phyloP scores from a whole-genome alignment of 352 stramenopile genomes.

The Thalassiosira exigua region DNA sequence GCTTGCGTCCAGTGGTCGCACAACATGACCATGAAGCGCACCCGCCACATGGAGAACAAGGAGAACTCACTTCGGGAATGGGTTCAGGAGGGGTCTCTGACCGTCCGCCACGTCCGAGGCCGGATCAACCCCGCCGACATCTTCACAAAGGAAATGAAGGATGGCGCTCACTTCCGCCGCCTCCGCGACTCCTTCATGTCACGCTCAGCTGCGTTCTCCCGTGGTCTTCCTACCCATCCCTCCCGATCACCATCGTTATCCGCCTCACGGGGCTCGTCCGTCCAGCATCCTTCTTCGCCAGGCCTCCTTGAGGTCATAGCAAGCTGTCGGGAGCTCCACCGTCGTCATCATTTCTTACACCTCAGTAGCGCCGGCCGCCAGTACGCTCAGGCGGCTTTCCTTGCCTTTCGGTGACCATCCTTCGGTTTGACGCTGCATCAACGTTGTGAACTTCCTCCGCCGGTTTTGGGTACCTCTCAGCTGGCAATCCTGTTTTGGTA shows the following conservation, averaged over 20 bases:
- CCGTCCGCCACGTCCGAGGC: conserved; percentile 20
- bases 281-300: no score
- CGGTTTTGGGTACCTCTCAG: no score
- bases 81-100: neutral
- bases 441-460: no score
- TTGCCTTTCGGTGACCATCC: no score
- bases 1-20: conserved; percentile 20
- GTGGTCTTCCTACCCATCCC: neutral
- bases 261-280: no score
- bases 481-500: no score
- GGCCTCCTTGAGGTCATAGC: no score
- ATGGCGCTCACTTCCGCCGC: conserved; percentile 35
- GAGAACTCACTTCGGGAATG: conserved; percentile 38
- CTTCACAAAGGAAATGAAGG: conserved; percentile 51
- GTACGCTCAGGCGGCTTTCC: no score
- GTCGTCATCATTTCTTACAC: conserved; percentile 1
- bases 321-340: no score
- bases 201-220: no score
- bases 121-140: conserved; percentile 35
- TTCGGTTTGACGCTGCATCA: no score
- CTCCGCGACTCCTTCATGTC: conserved; percentile 46
- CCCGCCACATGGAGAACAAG: conserved; percentile 21
- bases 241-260: neutral
- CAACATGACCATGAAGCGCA: conserved; percentile 17
- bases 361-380: no score